A percentile compares a stretch with the other conserved stretches of the same genome.
These are phyloP conservation scores for Blastocladiella emersonii DNA, from an alignment of 371 early-diverging fungal species.

Conservation along the genomic window DNA sequence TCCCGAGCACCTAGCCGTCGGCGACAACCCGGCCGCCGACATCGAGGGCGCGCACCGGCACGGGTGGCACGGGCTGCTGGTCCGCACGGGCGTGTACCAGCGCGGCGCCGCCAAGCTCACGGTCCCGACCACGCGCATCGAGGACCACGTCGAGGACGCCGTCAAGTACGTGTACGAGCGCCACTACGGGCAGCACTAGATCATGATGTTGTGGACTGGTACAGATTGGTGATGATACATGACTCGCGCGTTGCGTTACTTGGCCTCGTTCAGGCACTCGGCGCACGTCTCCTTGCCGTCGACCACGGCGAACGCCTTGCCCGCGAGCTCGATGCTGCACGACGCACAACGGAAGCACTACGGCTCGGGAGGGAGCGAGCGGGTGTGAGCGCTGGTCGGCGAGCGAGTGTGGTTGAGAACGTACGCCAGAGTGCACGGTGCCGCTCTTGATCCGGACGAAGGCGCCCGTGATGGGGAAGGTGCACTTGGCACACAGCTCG, in stretches of 20 bases:
- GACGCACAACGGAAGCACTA: neutral
- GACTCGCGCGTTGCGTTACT: too few relatives aligned
- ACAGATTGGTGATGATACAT: too few relatives aligned
- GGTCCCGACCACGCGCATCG: slow-evolving; percentile 44
- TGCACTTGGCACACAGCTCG: neutral
- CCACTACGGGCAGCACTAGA: too few relatives aligned
- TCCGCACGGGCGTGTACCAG: slow-evolving; percentile 62
- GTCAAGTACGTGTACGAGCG: slow-evolving; percentile 37
- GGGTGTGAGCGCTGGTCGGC: too few relatives aligned
- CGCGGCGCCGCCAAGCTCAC: slow-evolving; percentile 27
- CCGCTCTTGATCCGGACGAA: neutral
- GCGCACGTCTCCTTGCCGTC: neutral
- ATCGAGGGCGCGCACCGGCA: slow-evolving; percentile 66
- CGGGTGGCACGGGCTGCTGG: slow-evolving; percentile 68
- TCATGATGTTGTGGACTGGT: too few relatives aligned
- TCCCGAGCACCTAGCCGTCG: slow-evolving; percentile 29
- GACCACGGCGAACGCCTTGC: neutral
- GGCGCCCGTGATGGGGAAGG: neutral
- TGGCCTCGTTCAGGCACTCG: neutral
- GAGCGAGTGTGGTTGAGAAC: too few relatives aligned
- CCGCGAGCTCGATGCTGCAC: neutral
- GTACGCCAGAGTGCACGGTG: neutral
- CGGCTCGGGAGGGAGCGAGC: neutral
- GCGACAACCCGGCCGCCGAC: slow-evolving; percentile 62
- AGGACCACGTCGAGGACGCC: slow-evolving; percentile 59